Percentiles rank a stretch among this genome's conserved stretches.
Evolutionary conservation across 805 yeast genomes (phyloP).

Genomic region (Candida anglica): DNA sequence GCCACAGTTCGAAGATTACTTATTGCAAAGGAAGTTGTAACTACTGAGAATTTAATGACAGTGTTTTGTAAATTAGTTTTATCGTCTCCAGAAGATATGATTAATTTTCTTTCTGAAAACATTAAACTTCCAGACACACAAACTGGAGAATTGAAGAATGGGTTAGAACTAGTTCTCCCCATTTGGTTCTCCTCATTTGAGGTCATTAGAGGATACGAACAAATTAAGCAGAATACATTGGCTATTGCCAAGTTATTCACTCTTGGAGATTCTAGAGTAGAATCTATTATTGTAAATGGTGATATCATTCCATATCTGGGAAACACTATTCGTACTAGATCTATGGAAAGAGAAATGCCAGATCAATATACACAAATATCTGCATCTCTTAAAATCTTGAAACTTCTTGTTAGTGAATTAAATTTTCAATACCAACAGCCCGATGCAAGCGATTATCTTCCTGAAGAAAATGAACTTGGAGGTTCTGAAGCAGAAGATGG

Average conservation of each 20-base stretch:
- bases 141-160: slow-evolving; percentile 22
- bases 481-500: slow-evolving; percentile 31
- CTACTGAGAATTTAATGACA: slow-evolving; percentile 71
- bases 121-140: slow-evolving; percentile 26
- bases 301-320: slow-evolving; percentile 60
- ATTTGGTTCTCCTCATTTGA: slow-evolving; percentile 86
- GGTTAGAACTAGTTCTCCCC: slow-evolving; percentile 56
- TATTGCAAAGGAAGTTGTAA: slow-evolving; percentile 62
- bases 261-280: slow-evolving; percentile 52
- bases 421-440: slow-evolving; percentile 57
- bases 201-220: slow-evolving; percentile 71
- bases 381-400: slow-evolving; percentile 68
- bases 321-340: slow-evolving; percentile 76
- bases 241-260: slow-evolving; percentile 69
- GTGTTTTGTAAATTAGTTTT: slow-evolving; percentile 73
- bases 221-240: slow-evolving; percentile 60
- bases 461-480: slow-evolving; percentile 12
- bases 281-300: slow-evolving; percentile 64
- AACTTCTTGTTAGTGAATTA: slow-evolving; percentile 66
- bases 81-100: slow-evolving; percentile 57
- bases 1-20: slow-evolving; percentile 70
- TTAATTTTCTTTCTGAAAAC: slow-evolving; percentile 51
- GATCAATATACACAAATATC: slow-evolving; percentile 61
- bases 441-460: slow-evolving; percentile 33
- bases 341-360: slow-evolving; percentile 69